A percentile compares a stretch with the other conserved stretches of the same genome.
Conservation (phyloP, 139 green algal genomes). For the Auxenochlorella pyrenoidosa region DNA sequence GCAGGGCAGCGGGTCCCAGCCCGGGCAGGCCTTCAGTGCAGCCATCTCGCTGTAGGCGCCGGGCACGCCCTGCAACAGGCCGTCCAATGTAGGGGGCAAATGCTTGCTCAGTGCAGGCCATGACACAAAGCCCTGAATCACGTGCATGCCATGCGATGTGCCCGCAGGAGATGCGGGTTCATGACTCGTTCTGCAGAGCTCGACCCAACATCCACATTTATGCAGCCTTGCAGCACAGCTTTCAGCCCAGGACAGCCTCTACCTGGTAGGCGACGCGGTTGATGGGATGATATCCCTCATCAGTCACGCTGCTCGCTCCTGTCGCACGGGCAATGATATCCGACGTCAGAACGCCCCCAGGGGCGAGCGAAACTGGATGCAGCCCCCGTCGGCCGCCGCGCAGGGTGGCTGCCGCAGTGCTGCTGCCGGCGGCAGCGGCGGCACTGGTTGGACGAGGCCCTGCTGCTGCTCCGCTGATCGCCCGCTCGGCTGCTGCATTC, state of each 20-base stretch:
- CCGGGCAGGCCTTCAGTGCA: constrained; percentile 82
- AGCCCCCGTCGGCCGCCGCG: background rate
- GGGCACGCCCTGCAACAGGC: constrained; percentile 91
- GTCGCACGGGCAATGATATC: background rate
- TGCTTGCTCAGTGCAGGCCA: no score
- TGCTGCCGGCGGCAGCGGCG: background rate
- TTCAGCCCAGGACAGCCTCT: background rate
- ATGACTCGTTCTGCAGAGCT: no score
- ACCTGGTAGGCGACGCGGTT: constrained; percentile 41
- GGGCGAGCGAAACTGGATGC: background rate
- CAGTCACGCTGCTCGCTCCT: background rate
- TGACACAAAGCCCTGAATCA: no score
- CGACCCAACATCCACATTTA: no score
- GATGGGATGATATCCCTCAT: constrained; percentile 7
- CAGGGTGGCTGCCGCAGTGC: no score
- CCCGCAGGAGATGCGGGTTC: no score
- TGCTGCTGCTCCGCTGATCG: constrained; percentile 9
- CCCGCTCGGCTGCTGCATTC: background rate
- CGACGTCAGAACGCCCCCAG: constrained; percentile 14
- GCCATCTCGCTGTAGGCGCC: constrained; percentile 97
- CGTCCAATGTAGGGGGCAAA: background rate
- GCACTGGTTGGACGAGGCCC: background rate
- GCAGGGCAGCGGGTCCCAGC: constrained; percentile 86
- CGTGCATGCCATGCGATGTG: background rate
- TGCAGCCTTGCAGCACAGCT: background rate